Base-by-base conservation (phyloP, 345 rosid genomes). In the Populus alba region DNA sequence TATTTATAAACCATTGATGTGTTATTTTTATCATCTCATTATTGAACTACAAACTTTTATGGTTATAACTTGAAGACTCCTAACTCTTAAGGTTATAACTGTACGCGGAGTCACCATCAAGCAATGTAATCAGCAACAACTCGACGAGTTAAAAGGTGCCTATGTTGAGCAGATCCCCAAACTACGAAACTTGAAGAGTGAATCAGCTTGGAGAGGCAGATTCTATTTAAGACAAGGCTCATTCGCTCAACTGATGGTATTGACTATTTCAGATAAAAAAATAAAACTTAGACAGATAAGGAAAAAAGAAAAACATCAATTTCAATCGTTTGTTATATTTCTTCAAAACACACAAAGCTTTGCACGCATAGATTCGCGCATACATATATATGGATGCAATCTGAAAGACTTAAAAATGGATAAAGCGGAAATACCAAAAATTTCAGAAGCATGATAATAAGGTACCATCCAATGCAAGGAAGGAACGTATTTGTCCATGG, bases 311-410 rank as follows among this genome's bases (percentile, higher is more conserved):
- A 63, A 72, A 69, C 85, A 70, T 70, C 45, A 69, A 78, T 76
- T 57, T 61, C 78, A 77, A 81, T 81, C 38, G 81, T 79, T 81
- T 57, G 62, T 77, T 69, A 77, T 33, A 70, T 76, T 79, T 73
- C 77, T 49, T 79, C 65, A 65, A 80, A 81, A 70, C 77, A 85
- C 86, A 81, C 79, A 78, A 75, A 29, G 82, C 78, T 70, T 80
- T 73, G 81, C 84, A 76, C 75, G 75, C 85, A 74, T 68, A 76
- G 61, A 74, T 71, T 70, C 62, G 57, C 43, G 79, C 55, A 72
- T 76, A 62, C 77, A 72, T 23, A 72, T 76, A 72, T 29, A 70
- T 73, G 70, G 71, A 63, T 65, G 84, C 79, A 77, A 77, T 62
- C 81, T 25, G 66, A 78, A 77, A 11, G 53, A 76, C 79, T 68